Percentiles rank a stretch among this genome's conserved stretches.
phyloP scores from a whole-genome alignment of 306 rosid species.

The Heteromeles arbutifolia region DNA sequence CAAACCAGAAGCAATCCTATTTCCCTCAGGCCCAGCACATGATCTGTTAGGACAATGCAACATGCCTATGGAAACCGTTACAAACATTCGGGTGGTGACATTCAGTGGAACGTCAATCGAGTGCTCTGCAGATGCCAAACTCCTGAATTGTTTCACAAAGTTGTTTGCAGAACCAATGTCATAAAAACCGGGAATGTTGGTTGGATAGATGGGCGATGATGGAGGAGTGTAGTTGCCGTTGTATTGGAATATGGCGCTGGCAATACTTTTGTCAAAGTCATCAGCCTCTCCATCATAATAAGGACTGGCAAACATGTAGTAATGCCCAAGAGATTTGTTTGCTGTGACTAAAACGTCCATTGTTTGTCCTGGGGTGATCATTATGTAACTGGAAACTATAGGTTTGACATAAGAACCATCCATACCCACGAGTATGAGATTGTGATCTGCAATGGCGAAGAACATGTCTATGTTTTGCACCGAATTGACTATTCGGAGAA shows the following conservation, averaged over 20 bases:
- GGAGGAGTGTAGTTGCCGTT: constrained; percentile 8
- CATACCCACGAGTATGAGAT: constrained; percentile 36
- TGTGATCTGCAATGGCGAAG: constrained; percentile 40
- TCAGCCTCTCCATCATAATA: constrained; percentile 11
- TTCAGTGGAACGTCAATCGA: constrained; percentile 31
- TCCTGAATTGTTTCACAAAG: constrained; percentile 21
- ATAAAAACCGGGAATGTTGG: constrained; percentile 22
- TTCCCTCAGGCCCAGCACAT: constrained; percentile 40
- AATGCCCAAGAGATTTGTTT: constrained; percentile 28
- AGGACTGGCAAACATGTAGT: constrained; percentile 40
- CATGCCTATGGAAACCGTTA: constrained; percentile 30
- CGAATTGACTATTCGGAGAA: constrained; percentile 38
- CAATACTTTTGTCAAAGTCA: constrained; percentile 26
- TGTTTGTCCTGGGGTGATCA: constrained; percentile 48
- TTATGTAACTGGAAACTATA: constrained; percentile 19
- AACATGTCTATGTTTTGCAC: constrained; percentile 34
- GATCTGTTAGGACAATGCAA: constrained; percentile 21
- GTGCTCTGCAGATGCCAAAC: constrained; percentile 25
- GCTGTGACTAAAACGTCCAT: constrained; percentile 39
- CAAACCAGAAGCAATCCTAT: constrained; percentile 35
- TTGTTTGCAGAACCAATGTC: constrained; percentile 23
- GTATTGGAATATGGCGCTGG: constrained; percentile 44
- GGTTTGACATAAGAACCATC: constrained; percentile 40
- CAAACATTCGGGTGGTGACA: constrained; percentile 20
- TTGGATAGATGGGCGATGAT: background rate